phyloP scores from a whole-genome alignment of 2,329 filamentous ascomycete species.

The Trichoderma sp. region DNA sequence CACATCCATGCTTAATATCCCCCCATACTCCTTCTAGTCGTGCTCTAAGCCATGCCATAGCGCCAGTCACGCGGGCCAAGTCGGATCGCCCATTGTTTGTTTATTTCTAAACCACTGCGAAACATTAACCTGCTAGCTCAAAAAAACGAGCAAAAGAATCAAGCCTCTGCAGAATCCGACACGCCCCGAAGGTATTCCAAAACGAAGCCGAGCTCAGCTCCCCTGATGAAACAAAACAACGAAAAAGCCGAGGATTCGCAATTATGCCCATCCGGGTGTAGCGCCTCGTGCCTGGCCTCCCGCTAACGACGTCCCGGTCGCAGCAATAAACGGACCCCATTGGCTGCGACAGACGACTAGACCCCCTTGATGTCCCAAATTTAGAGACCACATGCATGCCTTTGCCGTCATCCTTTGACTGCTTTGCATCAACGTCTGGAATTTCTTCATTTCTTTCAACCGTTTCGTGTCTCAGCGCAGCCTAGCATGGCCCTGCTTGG shows the following conservation, averaged over 20 bases:
- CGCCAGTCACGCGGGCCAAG: not conserved
- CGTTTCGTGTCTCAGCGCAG: not conserved
- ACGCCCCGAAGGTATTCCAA: not conserved
- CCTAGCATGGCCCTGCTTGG: conserved; percentile 54
- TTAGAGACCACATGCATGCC: conserved; percentile 16
- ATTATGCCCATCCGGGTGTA: not conserved
- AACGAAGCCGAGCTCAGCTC: not conserved
- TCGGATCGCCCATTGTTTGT: conserved; percentile 7
- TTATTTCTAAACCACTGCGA: not conserved
- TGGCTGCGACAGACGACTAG: not conserved
- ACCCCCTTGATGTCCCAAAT: conserved; percentile 12
- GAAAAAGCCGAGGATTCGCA: not conserved
- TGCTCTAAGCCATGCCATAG: not conserved
- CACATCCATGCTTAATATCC: not conserved
- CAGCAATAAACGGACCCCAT: not conserved
- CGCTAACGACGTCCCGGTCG: conserved; percentile 4
- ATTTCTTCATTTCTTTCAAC: not conserved
- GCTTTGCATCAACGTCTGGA: not conserved
- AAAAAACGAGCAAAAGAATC: not conserved
- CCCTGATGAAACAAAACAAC: conserved; percentile 16
- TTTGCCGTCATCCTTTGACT: conserved; percentile 8
- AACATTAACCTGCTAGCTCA: not conserved
- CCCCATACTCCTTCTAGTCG: not conserved
- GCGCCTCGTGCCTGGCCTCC: not conserved
- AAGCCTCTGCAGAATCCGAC: not conserved